A percentile compares a stretch with the other conserved stretches of the same genome.
phyloP scores from a whole-genome alignment of 2,329 filamentous ascomycete species.

The Cadophora sp. region DNA sequence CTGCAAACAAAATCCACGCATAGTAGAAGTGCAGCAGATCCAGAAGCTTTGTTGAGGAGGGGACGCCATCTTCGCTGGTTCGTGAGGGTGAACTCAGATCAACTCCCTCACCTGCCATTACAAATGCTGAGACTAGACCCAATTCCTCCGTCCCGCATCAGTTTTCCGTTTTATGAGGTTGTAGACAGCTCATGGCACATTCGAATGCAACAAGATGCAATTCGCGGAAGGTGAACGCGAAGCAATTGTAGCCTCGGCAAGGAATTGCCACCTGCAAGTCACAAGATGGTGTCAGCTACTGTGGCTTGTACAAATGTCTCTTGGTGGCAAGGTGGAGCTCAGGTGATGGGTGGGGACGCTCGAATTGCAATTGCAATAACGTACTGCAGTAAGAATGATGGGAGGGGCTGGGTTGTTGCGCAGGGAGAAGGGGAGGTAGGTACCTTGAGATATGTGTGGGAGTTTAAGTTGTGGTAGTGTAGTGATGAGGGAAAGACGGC shows the following conservation, averaged over 20 bases:
- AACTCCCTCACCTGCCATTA: constrained; percentile 41
- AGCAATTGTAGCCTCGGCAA: constrained; percentile 35
- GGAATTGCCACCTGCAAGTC: constrained; percentile 39
- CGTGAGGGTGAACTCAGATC: constrained; percentile 35
- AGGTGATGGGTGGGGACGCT: constrained; percentile 28
- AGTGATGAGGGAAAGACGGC: constrained; percentile 6
- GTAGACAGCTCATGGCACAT: constrained; percentile 42
- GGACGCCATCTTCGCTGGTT: constrained; percentile 21
- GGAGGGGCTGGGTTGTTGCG: constrained; percentile 3
- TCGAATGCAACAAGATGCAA: constrained; percentile 33
- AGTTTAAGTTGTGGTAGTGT: not conserved
- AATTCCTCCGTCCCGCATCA: constrained; percentile 42
- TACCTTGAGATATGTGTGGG: constrained; percentile 16
- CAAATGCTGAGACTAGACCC: constrained; percentile 34
- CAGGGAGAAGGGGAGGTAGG: constrained; percentile 15
- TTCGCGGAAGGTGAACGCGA: constrained; percentile 26
- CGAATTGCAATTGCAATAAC: constrained; percentile 1
- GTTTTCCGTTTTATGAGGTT: constrained; percentile 35
- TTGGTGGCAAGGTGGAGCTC: constrained; percentile 19
- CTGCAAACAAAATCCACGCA: constrained; percentile 66
- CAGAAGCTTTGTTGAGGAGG: constrained; percentile 31
- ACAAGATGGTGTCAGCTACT: constrained; percentile 38
- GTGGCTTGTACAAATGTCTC: constrained; percentile 34
- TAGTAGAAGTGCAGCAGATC: constrained; percentile 53
- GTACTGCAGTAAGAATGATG: constrained; percentile 1